A percentile compares a stretch with the other conserved stretches of the same genome.
These are phyloP conservation scores for Hypoxylon sp. DNA, from an alignment of 2,329 filamentous ascomycete genomes.

Conservation along the genomic window DNA sequence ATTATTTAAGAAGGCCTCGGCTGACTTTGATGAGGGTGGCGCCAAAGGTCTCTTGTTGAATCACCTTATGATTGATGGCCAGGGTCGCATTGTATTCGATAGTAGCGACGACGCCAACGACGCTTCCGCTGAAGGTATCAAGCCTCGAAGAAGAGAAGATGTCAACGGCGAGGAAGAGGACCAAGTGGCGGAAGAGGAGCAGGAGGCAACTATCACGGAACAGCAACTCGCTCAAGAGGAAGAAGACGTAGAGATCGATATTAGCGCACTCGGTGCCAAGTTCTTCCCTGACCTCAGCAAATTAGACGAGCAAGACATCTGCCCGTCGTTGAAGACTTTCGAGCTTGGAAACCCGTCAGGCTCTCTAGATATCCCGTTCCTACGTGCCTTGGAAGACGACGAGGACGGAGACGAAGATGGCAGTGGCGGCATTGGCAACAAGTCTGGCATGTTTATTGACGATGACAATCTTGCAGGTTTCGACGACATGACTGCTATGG, in stretches of 20 bases:
- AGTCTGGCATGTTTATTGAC: constrained; percentile 86
- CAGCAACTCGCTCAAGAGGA: constrained; percentile 63
- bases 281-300: constrained; percentile 87
- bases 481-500: constrained; percentile 81
- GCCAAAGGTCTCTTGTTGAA: constrained; percentile 96
- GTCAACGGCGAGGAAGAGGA: constrained; percentile 58
- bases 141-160: constrained; percentile 56
- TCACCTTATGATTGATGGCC: constrained; percentile 93
- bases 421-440: constrained; percentile 71
- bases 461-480: constrained; percentile 88
- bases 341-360: constrained; percentile 89
- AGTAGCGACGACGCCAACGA: constrained; percentile 89
- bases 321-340: constrained; percentile 93
- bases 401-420: constrained; percentile 72
- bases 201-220: constrained; percentile 57
- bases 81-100: constrained; percentile 96
- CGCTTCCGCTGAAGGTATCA: constrained; percentile 60
- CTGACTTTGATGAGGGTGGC: constrained; percentile 97
- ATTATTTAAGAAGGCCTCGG: constrained; percentile 98
- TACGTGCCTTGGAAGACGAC: constrained; percentile 89
- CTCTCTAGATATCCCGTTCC: constrained; percentile 89
- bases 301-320: constrained; percentile 91
- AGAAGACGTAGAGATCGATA: constrained; percentile 82
- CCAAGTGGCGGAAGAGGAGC: constrained; percentile 58
- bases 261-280: constrained; percentile 78